Percentiles rank a stretch among this genome's conserved stretches.
These are phyloP conservation scores for Chromera velia DNA, from an alignment of 73 alveolate genomes.

Conservation along the genomic window DNA sequence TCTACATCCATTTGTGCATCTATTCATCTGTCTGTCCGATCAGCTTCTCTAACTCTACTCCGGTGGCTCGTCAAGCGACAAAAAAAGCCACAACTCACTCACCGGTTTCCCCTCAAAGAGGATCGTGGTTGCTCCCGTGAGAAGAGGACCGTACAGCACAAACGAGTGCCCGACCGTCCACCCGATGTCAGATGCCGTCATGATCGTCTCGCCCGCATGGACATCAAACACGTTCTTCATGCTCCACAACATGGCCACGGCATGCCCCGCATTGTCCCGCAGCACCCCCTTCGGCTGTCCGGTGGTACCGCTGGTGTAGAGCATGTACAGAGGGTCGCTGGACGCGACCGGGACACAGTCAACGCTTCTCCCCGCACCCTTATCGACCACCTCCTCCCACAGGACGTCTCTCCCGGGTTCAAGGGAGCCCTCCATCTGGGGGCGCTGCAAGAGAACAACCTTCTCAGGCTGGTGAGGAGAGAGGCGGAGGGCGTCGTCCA, in stretches of 20 bases:
- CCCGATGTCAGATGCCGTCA: constrained; percentile 95
- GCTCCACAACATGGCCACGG: constrained; percentile 82
- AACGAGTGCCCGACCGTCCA: constrained; percentile 98
- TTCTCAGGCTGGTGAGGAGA: constrained; percentile 46
- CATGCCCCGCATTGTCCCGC: constrained; percentile 92
- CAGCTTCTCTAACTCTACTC: too few species aligned
- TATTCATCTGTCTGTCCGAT: too few species aligned
- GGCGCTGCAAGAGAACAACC: constrained; percentile 58
- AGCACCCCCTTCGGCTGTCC: constrained; percentile 97
- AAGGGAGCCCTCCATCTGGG: neutral
- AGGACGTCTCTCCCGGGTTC: constrained; percentile 20
- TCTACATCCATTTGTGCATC: too few species aligned
- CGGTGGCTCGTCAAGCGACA: too few species aligned
- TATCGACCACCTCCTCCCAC: neutral
- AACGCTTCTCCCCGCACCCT: constrained; percentile 34
- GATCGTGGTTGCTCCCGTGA: constrained; percentile 91
- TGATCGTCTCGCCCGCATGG: constrained; percentile 73
- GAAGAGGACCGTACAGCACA: constrained; percentile 94
- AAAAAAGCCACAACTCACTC: neutral
- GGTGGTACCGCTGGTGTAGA: constrained; percentile 98
- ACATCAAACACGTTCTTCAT: constrained; percentile 85
- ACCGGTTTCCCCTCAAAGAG: constrained; percentile 96
- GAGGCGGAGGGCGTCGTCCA: constrained; percentile 72
- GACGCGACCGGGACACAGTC: constrained; percentile 73
- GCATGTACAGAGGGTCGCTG: constrained; percentile 81